phyloP scores from a whole-genome alignment of 2,329 filamentous ascomycete species.

The Colletotrichum theobromicola region DNA sequence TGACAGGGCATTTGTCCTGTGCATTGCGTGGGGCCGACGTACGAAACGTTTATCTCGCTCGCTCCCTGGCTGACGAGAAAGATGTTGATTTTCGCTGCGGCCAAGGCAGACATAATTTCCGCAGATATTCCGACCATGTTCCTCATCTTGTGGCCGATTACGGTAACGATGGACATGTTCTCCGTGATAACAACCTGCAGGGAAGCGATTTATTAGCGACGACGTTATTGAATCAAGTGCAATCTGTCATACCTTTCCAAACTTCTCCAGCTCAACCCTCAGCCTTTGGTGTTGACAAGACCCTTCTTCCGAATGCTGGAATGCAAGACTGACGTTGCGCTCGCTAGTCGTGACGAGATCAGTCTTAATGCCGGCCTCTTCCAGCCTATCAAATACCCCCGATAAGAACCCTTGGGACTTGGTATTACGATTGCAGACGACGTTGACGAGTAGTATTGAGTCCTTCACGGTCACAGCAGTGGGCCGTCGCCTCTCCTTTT shows the following conservation, averaged over 20 bases:
- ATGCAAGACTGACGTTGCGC: conserved; percentile 95
- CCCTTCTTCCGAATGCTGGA: conserved; percentile 77
- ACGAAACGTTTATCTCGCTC: conserved; percentile 98
- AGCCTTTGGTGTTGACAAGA: conserved; percentile 69
- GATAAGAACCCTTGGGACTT: conserved; percentile 96
- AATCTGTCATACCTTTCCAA: conserved; percentile 83
- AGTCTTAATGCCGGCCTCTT: conserved; percentile 85
- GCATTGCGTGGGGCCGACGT: conserved; percentile 38
- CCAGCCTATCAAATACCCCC: conserved; percentile 90
- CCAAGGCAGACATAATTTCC: conserved; percentile 11
- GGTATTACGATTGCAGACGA: conserved; percentile 96
- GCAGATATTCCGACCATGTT: conserved; percentile 84
- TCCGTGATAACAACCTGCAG: conserved; percentile 37
- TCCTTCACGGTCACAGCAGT: conserved; percentile 97
- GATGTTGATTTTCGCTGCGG: conserved; percentile 18
- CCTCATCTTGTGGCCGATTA: conserved; percentile 96
- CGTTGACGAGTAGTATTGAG: conserved; percentile 94
- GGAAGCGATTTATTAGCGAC: neutral
- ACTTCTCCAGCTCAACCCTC: conserved; percentile 75
- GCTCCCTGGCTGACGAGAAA: conserved; percentile 64
- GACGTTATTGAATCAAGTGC: neutral
- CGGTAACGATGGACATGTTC: conserved; percentile 92
- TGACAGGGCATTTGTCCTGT: too few relatives aligned
- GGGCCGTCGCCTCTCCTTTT: conserved; percentile 60
- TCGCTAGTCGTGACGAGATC: conserved; percentile 96